A percentile compares a stretch with the other conserved stretches of the same genome.
Evolutionary conservation across 257 asterid species (phyloP).

Genomic region (Perilla frutescens): DNA sequence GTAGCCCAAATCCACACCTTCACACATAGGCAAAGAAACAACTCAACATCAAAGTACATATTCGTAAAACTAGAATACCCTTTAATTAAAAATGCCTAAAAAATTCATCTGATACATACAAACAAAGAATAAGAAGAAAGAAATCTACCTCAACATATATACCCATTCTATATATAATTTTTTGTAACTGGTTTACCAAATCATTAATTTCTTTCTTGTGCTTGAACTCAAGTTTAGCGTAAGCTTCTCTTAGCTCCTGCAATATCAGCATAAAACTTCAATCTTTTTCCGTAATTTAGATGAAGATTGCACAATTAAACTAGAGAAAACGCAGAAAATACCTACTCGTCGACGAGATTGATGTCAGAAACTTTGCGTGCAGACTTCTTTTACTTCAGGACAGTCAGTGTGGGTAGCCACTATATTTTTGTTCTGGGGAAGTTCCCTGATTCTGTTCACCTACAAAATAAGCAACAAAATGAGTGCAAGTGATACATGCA

Average conservation of each 20-base stretch:
- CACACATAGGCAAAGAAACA: conserved; percentile 12
- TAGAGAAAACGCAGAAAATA: conserved; percentile 21
- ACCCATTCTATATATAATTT: conserved; percentile 70
- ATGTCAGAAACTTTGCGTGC: conserved; percentile 71
- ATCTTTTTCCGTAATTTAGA: not conserved
- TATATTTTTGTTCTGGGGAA: conserved; percentile 91
- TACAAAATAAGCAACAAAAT: conserved; percentile 38
- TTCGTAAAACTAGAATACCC: not conserved
- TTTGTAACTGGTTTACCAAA: conserved; percentile 58
- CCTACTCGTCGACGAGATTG: conserved; percentile 80
- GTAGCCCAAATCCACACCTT: conserved; percentile 84
- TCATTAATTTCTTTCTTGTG: conserved; percentile 74
- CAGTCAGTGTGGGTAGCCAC: conserved; percentile 95
- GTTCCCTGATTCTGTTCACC: conserved; percentile 98
- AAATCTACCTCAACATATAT: conserved; percentile 58
- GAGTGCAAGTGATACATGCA: not conserved
- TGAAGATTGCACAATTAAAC: not conserved
- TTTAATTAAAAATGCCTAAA: conserved; percentile 18
- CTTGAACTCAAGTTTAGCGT: conserved; percentile 69
- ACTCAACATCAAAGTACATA: conserved; percentile 13
- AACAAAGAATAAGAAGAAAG: not conserved
- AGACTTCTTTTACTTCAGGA: conserved; percentile 89
- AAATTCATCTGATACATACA: not conserved
- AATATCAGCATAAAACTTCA: conserved; percentile 1
- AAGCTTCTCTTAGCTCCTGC: conserved; percentile 81